These are phyloP conservation scores for Apiotrichum akiyoshidainum DNA, from an alignment of 1,284 basidiomycete species.

Conservation along the genomic window DNA sequence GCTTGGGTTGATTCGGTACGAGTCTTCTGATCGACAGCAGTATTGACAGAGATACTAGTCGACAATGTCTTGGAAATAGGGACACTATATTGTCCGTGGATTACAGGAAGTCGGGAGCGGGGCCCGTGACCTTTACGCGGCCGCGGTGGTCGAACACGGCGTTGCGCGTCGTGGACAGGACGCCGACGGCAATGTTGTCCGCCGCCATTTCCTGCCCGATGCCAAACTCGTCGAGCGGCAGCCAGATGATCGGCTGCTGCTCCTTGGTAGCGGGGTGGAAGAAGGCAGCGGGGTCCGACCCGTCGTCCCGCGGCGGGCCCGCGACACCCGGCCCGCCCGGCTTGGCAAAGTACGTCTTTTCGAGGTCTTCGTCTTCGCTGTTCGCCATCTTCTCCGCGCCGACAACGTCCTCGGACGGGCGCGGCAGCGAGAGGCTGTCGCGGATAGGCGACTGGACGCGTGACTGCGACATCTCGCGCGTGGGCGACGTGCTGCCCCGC, in stretches of 20 bases:
- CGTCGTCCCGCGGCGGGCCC: slow-evolving; percentile 16
- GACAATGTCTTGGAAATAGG: no score
- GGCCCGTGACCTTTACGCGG: slow-evolving; percentile 56
- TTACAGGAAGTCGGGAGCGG: slow-evolving; percentile 34
- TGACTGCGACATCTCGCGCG: no score
- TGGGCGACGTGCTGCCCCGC: no score
- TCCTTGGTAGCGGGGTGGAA: slow-evolving; percentile 74
- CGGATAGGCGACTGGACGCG: no score
- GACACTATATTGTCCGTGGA: no score
- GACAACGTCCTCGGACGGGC: no score
- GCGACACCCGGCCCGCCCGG: slow-evolving; percentile 44
- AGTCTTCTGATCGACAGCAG: no score
- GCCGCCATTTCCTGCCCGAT: slow-evolving; percentile 63
- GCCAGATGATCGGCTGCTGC: slow-evolving; percentile 73
- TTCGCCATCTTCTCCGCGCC: not conserved
- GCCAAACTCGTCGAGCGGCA: slow-evolving; percentile 69
- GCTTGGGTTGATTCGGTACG: no score
- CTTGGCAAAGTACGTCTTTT: slow-evolving; percentile 38
- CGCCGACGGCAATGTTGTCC: slow-evolving; percentile 59
- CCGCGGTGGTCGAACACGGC: slow-evolving; percentile 57
- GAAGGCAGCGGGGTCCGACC: slow-evolving; percentile 55
- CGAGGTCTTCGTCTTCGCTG: slow-evolving; percentile 22
- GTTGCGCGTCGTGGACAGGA: slow-evolving; percentile 59
- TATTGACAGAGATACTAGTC: no score
- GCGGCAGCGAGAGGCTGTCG: no score